Base-by-base conservation (phyloP, 2,329 filamentous ascomycete species). In the Nakataea oryzae region DNA sequence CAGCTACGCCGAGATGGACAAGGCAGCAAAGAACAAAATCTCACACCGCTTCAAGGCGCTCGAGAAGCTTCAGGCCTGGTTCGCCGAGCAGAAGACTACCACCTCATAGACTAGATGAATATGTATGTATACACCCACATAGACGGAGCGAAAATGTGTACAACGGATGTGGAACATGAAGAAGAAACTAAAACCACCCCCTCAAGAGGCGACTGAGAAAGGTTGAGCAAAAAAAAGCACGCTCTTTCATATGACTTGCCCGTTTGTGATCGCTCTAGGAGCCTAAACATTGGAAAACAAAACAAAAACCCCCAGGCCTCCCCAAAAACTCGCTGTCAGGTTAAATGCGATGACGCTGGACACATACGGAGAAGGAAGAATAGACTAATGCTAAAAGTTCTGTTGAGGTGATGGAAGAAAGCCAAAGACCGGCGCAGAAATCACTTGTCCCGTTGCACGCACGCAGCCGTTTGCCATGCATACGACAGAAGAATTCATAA, bases 1-100 rank as follows among this genome's bases (percentile, higher is more conserved):
- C 57, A 89, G 86, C 2, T 89, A 96, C 73, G 95, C 95, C 30
- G 95, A 99, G 78, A 99, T 99, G 95, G 89, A 91, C 60, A 93
- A 89, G 74, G 76, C 73, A 12, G 85, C 86, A 72, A 96, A 96
- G 86, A 99, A 97, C 78, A 85, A 86, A 71, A 91, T 99, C 70
- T 97, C 93, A 29, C 95, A 99, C 76, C 89, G 95, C 56, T 88
- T 84, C 66, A 90, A 88, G 70, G 95, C 95, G n/a, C 78, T 99
- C 61, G 82, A 86, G 66, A 96, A 96, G 76, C 80, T 99, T 66
- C 90, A 91, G 71, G 81, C 80, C 47, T 97, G 93, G 91, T 82
- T 96, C 67, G 81, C 83, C 63, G 78, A 75, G 59, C 71, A 76
- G 62, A 63, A 66, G 9, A 21, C 17, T 4, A n/a, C 41, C 17